Percentiles rank a stretch among this genome's conserved stretches.
Conservation (phyloP, 2,329 filamentous ascomycete species). For the Fonsecaea multimorphosa region DNA sequence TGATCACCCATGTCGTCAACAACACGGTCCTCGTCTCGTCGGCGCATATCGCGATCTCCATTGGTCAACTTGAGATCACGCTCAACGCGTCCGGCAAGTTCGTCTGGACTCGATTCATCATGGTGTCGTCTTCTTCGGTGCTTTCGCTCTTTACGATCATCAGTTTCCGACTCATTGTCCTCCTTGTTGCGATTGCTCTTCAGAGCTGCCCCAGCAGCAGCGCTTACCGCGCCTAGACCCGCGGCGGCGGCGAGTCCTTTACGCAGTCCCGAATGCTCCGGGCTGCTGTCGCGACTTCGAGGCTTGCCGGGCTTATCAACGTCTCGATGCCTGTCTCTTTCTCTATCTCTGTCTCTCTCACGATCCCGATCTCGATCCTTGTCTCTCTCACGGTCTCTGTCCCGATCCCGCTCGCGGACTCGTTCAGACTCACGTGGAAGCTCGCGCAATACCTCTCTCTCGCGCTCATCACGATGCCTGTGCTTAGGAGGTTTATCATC, state of each 20-base stretch:
- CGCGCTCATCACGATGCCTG: constrained; percentile 32
- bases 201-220: constrained; percentile 29
- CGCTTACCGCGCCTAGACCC: constrained; percentile 32
- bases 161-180: constrained; percentile 36
- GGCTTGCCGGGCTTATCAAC: constrained; percentile 27
- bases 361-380: constrained; percentile 29
- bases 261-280: constrained; percentile 34
- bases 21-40: constrained; percentile 23
- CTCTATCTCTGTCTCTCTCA: constrained; percentile 26
- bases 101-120: constrained; percentile 31
- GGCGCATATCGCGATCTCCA: constrained; percentile 28
- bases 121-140: constrained; percentile 32
- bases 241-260: constrained; percentile 36
- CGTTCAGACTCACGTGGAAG: constrained; percentile 31
- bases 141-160: constrained; percentile 34
- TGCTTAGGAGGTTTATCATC: constrained; percentile 27
- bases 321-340: constrained; percentile 26
- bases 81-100: constrained; percentile 29
- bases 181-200: constrained; percentile 30
- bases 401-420: constrained; percentile 31
- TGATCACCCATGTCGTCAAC: constrained; percentile 21
- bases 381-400: constrained; percentile 32
- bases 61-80: constrained; percentile 28
- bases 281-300: constrained; percentile 36
- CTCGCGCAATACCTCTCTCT: constrained; percentile 26